Evolutionary conservation across 768 basidiomycete species (phyloP).

Genomic region (Kwoniella sp.): DNA sequence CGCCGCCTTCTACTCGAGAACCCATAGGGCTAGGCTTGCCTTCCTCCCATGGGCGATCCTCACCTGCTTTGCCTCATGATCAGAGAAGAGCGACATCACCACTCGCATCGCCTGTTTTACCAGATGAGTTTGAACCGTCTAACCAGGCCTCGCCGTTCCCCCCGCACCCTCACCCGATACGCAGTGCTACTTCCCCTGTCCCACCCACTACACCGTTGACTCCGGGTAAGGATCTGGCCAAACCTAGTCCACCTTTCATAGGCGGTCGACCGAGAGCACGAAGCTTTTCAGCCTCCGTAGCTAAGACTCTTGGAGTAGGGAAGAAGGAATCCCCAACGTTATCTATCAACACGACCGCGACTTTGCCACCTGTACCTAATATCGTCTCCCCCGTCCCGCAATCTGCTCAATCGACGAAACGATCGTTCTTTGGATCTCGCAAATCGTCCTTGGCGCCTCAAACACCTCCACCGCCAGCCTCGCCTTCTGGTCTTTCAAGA

Average conservation of each 20-base stretch:
- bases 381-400: conserved; percentile 4
- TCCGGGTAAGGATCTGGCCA: conserved; percentile 1
- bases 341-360: conserved; percentile 29
- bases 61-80: conserved; percentile 14
- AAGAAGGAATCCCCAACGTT: conserved; percentile 20
- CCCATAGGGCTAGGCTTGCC: conserved; percentile 35
- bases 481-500: background rate
- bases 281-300: conserved; percentile 40
- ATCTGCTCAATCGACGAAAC: conserved; percentile 12
- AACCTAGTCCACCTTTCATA: conserved; percentile 25
- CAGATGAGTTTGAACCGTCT: conserved; percentile 6
- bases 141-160: conserved; percentile 18
- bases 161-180: conserved; percentile 44
- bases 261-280: conserved; percentile 35
- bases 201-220: conserved; percentile 4
- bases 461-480: conserved; percentile 12
- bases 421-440: conserved; percentile 18
- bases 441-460: conserved; percentile 14
- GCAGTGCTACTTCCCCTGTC: conserved; percentile 34
- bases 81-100: conserved; percentile 15
- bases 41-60: conserved; percentile 1
- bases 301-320: conserved; percentile 30
- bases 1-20: background rate
- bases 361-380: conserved; percentile 8
- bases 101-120: conserved; percentile 14